These are phyloP conservation scores for Phyllostachys edulis DNA, from an alignment of 176 grass and related monocot species.

Conservation along the genomic window DNA sequence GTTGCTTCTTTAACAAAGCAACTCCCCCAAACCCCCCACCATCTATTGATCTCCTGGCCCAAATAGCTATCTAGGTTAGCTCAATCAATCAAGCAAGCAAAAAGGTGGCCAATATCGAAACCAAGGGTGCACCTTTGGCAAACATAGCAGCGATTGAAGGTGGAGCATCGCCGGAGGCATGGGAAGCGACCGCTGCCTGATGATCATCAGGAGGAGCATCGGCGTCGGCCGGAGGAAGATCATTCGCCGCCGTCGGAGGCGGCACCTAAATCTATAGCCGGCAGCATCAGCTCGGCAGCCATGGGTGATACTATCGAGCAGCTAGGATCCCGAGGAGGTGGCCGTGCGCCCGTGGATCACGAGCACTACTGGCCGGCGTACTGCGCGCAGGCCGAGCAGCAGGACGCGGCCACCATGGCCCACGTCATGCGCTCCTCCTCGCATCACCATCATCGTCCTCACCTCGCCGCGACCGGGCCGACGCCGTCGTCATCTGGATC, in stretches of 20 bases:
- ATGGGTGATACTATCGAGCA: background rate
- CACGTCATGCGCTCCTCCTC: slow-evolving; percentile 34
- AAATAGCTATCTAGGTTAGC: background rate
- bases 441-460: background rate
- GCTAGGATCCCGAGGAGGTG: background rate
- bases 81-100: slow-evolving; percentile 18
- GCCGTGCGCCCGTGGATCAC: background rate
- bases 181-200: slow-evolving; percentile 71
- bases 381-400: slow-evolving; percentile 25
- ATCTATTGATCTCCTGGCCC: background rate
- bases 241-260: background rate
- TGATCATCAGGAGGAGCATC: slow-evolving; percentile 23
- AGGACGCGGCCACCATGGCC: slow-evolving; percentile 40
- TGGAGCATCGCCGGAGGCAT: slow-evolving; percentile 64
- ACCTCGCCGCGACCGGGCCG: too few relatives aligned
- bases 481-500: background rate
- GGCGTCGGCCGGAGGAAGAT: background rate
- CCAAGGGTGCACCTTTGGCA: background rate
- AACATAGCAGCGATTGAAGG: background rate
- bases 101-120: slow-evolving; percentile 10
- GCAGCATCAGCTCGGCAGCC: background rate
- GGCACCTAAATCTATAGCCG: background rate
- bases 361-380: slow-evolving; percentile 20
- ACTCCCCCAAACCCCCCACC: background rate
- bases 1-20: background rate